Conservation (phyloP, 2,329 filamentous ascomycete species). For the Penicillium sp. region DNA sequence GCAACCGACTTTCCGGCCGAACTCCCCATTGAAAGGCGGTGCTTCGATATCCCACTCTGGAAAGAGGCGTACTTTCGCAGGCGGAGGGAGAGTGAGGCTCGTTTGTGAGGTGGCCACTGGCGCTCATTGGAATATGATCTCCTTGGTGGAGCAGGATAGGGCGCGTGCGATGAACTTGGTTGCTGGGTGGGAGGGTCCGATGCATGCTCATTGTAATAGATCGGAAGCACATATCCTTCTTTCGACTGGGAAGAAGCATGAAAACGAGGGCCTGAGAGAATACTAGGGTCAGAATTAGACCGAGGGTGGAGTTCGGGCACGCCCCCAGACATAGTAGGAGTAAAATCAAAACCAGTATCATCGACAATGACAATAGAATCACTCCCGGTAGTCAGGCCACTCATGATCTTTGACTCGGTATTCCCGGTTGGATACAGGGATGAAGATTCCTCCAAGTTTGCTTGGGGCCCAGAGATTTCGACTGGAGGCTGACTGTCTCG, state of each 20-base stretch:
- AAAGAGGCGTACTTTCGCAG: slow-evolving; percentile 45
- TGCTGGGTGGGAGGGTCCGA: slow-evolving; percentile 8
- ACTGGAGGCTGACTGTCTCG: slow-evolving; percentile 4
- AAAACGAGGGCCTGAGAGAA: slow-evolving; percentile 12
- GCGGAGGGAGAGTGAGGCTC: slow-evolving; percentile 30
- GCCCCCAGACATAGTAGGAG: slow-evolving; percentile 39
- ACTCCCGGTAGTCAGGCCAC: slow-evolving; percentile 69
- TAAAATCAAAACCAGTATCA: slow-evolving; percentile 45
- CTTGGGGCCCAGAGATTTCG: slow-evolving; percentile 7
- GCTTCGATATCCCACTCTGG: slow-evolving; percentile 39
- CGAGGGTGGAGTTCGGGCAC: slow-evolving; percentile 14
- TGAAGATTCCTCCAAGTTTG: slow-evolving; percentile 1
- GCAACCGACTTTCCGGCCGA: slow-evolving; percentile 18
- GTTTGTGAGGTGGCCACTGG: slow-evolving; percentile 22
- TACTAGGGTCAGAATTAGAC: neutral
- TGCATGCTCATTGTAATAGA: slow-evolving; percentile 26
- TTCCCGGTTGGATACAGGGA: slow-evolving; percentile 17
- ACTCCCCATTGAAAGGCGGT: slow-evolving; percentile 25
- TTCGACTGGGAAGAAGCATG: slow-evolving; percentile 20
- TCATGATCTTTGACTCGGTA: slow-evolving; percentile 37
- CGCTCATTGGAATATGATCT: slow-evolving; percentile 29
- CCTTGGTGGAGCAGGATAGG: slow-evolving; percentile 17
- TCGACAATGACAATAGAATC: slow-evolving; percentile 88
- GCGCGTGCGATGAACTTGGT: slow-evolving; percentile 14
- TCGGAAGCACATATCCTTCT: slow-evolving; percentile 28